These are phyloP conservation scores for Salix viminalis DNA, from an alignment of 345 rosid species.

Conservation along the genomic window DNA sequence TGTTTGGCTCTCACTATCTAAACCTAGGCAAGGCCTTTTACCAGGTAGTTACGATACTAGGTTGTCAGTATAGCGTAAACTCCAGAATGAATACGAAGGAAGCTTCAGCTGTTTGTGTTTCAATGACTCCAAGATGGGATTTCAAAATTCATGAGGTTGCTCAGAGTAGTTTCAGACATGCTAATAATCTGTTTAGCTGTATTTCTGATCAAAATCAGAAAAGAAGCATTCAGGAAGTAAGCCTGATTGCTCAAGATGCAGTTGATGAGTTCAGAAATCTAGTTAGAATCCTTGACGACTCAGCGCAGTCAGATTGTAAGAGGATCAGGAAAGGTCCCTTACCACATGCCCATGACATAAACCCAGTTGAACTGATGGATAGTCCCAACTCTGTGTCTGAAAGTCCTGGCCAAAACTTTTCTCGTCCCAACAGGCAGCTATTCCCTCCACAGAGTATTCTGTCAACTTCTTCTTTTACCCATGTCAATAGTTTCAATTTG, in stretches of 20 bases:
- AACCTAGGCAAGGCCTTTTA: neutral
- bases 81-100: conserved; percentile 5
- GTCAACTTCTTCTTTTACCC: conserved; percentile 2
- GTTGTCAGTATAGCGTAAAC: neutral
- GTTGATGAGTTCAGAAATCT: conserved; percentile 26
- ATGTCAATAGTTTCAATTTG: neutral
- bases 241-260: conserved; percentile 22
- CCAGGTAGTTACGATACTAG: neutral
- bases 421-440: neutral
- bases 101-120: conserved; percentile 15
- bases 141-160: conserved; percentile 24
- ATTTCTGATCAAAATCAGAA: conserved; percentile 25
- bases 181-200: conserved; percentile 23
- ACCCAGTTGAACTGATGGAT: conserved; percentile 31
- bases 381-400: neutral
- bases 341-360: conserved; percentile 13
- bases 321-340: conserved; percentile 37
- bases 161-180: conserved; percentile 25
- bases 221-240: conserved; percentile 27
- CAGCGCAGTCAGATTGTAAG: conserved; percentile 15
- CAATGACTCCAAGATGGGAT: conserved; percentile 25
- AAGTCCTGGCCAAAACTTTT: neutral
- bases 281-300: conserved; percentile 25
- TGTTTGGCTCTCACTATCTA: neutral
- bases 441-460: conserved; percentile 15